phyloP scores from a whole-genome alignment of 345 rosid genomes.

The Hirschfeldia incana region DNA sequence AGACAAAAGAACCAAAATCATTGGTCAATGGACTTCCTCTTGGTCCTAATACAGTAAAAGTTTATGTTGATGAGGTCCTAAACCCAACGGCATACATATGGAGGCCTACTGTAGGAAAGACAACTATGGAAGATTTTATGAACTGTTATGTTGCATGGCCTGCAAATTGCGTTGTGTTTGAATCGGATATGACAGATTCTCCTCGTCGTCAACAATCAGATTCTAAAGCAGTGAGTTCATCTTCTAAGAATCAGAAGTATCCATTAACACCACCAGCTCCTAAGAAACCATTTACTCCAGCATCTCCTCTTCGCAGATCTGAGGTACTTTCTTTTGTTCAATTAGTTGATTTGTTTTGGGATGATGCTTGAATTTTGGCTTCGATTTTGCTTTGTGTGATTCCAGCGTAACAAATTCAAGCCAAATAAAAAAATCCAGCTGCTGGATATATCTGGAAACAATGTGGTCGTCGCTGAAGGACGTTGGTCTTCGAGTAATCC shows the following conservation, averaged over 20 bases:
- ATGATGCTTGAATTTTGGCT: background rate
- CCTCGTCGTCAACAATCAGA: too few species aligned
- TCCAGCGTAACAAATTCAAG: background rate
- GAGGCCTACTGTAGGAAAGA: too few species aligned
- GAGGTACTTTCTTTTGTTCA: background rate
- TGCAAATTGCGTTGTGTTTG: too few species aligned
- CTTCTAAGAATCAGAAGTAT: too few species aligned
- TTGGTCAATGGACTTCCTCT: too few species aligned
- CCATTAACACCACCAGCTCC: too few species aligned
- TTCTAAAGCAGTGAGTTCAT: background rate
- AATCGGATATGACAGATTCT: too few species aligned
- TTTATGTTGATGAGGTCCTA: background rate
- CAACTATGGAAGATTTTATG: too few species aligned
- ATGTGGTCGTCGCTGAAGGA: background rate
- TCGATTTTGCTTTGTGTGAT: background rate
- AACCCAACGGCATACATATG: background rate
- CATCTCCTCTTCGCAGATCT: background rate
- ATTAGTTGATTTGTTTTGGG: background rate
- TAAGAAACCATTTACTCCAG: too few species aligned
- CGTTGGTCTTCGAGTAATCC: background rate
- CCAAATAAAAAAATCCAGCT: background rate
- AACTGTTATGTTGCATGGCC: too few species aligned
- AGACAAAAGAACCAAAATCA: too few species aligned
- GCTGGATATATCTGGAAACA: background rate
- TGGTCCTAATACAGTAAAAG: background rate